A percentile compares a stretch with the other conserved stretches of the same genome.
phyloP scores from a whole-genome alignment of 345 rosid species.

The Dimocarpus longan region DNA sequence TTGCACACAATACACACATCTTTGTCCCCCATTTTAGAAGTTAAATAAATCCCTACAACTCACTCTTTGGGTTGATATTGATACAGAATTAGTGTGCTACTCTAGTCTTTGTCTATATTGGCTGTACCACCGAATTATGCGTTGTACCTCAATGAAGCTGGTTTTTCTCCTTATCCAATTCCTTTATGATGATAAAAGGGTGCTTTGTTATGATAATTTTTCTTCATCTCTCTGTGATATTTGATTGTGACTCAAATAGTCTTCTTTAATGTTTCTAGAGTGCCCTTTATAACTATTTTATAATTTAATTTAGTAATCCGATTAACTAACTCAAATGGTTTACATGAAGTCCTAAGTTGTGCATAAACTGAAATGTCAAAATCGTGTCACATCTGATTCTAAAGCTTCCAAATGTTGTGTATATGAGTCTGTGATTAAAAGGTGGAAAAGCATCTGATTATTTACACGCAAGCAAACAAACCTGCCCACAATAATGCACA shows the following conservation, averaged over 20 bases:
- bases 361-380: no score
- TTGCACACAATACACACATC: not conserved
- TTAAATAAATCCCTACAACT: not conserved
- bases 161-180: not conserved
- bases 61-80: not conserved
- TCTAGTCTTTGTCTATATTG: not conserved
- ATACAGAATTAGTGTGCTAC: not conserved
- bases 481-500: not conserved
- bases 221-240: not conserved
- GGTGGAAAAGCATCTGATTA: not conserved
- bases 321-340: no score
- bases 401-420: no score
- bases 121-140: not conserved
- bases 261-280: no score
- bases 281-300: no score
- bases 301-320: no score
- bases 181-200: not conserved
- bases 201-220: not conserved
- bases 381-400: no score
- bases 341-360: no score
- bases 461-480: not conserved
- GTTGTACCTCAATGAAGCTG: not conserved
- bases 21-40: not conserved
- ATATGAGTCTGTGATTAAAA: not conserved
- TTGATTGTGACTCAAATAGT: not conserved